Evolutionary conservation across 2,329 filamentous ascomycete species (phyloP).

Genomic region (Fusarium decemcellulare): DNA sequence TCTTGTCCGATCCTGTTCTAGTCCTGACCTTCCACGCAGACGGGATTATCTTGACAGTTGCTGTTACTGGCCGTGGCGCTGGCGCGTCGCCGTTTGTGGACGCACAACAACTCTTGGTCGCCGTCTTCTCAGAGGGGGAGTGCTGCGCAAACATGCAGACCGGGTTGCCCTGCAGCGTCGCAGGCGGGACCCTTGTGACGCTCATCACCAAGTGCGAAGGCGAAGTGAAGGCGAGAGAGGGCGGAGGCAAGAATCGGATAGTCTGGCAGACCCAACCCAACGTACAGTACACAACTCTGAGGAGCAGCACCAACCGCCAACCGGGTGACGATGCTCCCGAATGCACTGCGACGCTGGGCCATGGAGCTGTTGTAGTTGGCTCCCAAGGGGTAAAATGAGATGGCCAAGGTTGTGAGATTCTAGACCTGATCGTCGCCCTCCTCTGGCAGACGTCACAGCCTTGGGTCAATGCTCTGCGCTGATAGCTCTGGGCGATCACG

Average conservation of each 20-base stretch:
- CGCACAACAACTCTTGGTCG: slow-evolving; percentile 8
- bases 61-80: neutral
- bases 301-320: neutral
- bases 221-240: too few relatives aligned
- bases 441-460: slow-evolving; percentile 21
- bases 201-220: slow-evolving; percentile 8
- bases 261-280: too few relatives aligned
- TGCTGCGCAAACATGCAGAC: slow-evolving; percentile 30
- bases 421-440: slow-evolving; percentile 33
- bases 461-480: slow-evolving; percentile 3
- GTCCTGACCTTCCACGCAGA: too few relatives aligned
- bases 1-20: too few relatives aligned
- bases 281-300: neutral
- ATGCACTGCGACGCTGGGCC: slow-evolving; percentile 15
- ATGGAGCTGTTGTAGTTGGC: neutral
- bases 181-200: slow-evolving; percentile 35
- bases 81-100: neutral
- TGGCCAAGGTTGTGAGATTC: slow-evolving; percentile 20
- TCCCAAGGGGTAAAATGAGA: slow-evolving; percentile 24
- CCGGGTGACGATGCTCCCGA: neutral
- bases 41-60: too few relatives aligned
- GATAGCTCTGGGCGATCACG: slow-evolving; percentile 24
- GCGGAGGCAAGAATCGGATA: too few relatives aligned
- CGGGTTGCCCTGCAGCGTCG: slow-evolving; percentile 33
- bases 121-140: neutral